Percentiles rank a stretch among this genome's conserved stretches.
Conservation (phyloP, 805 yeast species). For the Dipodascopsis tothii region DNA sequence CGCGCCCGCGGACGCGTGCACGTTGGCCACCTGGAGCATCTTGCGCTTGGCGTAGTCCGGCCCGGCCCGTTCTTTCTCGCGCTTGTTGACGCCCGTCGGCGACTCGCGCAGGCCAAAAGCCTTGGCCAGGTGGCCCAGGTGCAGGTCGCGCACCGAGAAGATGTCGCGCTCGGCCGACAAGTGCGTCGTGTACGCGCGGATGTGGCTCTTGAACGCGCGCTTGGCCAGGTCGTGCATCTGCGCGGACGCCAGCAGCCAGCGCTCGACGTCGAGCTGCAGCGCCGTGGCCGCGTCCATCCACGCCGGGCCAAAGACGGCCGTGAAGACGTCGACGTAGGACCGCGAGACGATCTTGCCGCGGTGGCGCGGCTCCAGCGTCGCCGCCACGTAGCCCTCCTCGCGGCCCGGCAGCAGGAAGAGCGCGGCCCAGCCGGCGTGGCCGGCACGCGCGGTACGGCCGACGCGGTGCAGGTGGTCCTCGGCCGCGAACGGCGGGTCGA, state of each 20-base stretch:
- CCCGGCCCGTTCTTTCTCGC: constrained; percentile 32
- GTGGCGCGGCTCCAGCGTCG: constrained; percentile 52
- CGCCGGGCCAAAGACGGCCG: constrained; percentile 31
- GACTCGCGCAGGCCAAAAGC: constrained; percentile 91
- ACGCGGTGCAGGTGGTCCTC: constrained; percentile 95
- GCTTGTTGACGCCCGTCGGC: constrained; percentile 45
- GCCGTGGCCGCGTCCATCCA: constrained; percentile 97
- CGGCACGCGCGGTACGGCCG: constrained; percentile 98
- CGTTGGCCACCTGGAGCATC: constrained; percentile 67
- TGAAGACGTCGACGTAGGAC: constrained; percentile 37
- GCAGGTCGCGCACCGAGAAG: constrained; percentile 76
- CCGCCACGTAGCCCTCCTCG: constrained; percentile 71
- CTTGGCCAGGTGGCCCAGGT: constrained; percentile 93
- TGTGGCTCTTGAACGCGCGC: constrained; percentile 77
- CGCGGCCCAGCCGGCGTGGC: constrained; percentile 68
- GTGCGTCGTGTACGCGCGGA: constrained; percentile 95
- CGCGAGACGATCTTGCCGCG: constrained; percentile 43
- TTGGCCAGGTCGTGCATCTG: constrained; percentile 57
- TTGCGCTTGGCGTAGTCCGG: constrained; percentile 65
- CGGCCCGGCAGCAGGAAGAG: constrained; percentile 79
- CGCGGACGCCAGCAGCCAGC: constrained; percentile 70
- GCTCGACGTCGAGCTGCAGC: constrained; percentile 85
- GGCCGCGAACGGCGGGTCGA: constrained; percentile 88
- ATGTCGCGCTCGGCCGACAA: constrained; percentile 66
- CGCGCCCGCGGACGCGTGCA: constrained; percentile 54